Base-by-base conservation (phyloP, 805 yeast genomes). In the Kodamaea nitidulidarum region DNA sequence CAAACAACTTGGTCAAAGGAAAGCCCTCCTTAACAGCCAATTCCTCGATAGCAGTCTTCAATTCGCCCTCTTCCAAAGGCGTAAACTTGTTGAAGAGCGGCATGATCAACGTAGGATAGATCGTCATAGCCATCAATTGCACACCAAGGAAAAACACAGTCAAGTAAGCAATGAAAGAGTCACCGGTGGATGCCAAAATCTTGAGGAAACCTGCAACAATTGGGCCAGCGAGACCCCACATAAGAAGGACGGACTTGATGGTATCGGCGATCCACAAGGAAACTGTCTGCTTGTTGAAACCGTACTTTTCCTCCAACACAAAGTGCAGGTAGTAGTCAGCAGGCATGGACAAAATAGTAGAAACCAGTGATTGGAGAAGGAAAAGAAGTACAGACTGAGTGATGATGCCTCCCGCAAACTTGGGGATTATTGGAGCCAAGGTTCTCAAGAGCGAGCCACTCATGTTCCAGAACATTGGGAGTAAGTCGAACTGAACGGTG, bases 81-180 rank as follows among this genome's bases (percentile, higher is more conserved):
- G 88, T 83, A 47, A 87, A 78, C 55, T 86, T 90, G 72, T 93
- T 88, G 73, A 93, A 93, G 47, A 88, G 65, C 4, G 99, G 99
- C 68, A 84, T 88, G 52, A 93, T 90, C 49, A 88, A 72, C 18
- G 85, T 80, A 25, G 98, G 98, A 55, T 73, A 77, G 33, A 91
- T 68, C 22, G 93, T 80, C 70, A 84, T 80, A 39, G 81, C 74
- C 41, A 84, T 64, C 38, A 91, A 67, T 61, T 84, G 95, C 46
- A 88, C 77, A 12, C 65, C 70, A 31, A 90, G 72, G 30, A 86
- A 65, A 54, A 88, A 82, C 10, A 75, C 64, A 67, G 95, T 81
- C 43, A 86, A 70, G 63, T 90, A 93, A 54, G 81, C 76, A 58
- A 88, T 80, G 65, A 93, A 93, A 39, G 75, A 71, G 42, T 85